These are phyloP conservation scores for Hansenula sp. DNA, from an alignment of 1,139 yeast species.

Conservation along the genomic window DNA sequence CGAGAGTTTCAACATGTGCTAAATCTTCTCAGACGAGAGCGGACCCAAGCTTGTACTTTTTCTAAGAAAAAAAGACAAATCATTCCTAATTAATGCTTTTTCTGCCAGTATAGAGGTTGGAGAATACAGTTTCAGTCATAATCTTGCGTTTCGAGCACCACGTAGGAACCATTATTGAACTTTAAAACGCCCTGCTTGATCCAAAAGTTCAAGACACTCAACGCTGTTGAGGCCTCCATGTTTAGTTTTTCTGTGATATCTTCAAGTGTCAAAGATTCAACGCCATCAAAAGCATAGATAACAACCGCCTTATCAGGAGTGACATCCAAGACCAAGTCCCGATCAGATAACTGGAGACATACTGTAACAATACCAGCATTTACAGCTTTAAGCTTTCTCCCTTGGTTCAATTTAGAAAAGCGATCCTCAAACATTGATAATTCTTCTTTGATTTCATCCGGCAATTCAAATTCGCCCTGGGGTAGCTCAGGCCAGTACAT, in stretches of 20 bases:
- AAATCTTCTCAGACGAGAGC: background rate
- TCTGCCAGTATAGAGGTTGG: too few species aligned
- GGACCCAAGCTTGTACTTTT: too few species aligned
- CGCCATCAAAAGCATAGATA: slow-evolving; percentile 48
- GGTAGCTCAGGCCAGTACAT: slow-evolving; percentile 30
- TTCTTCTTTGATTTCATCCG: slow-evolving; percentile 35
- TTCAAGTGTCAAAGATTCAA: slow-evolving; percentile 26
- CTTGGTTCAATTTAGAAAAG: slow-evolving; percentile 44
- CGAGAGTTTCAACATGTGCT: too few species aligned
- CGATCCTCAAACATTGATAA: slow-evolving; percentile 41
- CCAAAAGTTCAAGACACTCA: slow-evolving; percentile 53
- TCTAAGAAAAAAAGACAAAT: too few species aligned
- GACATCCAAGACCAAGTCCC: slow-evolving; percentile 42
- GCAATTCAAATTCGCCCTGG: slow-evolving; percentile 41
- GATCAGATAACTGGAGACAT: slow-evolving; percentile 49
- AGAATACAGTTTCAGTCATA: too few species aligned
- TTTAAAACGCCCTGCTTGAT: slow-evolving; percentile 43
- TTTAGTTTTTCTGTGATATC: slow-evolving; percentile 26
- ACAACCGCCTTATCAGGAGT: slow-evolving; percentile 71
- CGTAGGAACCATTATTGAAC: slow-evolving; percentile 10
- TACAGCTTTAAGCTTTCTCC: slow-evolving; percentile 55
- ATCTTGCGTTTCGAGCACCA: slow-evolving; percentile 8
- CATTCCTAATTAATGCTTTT: too few species aligned
- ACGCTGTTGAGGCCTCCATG: slow-evolving; percentile 24
- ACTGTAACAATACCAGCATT: slow-evolving; percentile 65